phyloP scores from a whole-genome alignment of 805 yeast genomes.

The Metschnikowia baotianmanensis region DNA sequence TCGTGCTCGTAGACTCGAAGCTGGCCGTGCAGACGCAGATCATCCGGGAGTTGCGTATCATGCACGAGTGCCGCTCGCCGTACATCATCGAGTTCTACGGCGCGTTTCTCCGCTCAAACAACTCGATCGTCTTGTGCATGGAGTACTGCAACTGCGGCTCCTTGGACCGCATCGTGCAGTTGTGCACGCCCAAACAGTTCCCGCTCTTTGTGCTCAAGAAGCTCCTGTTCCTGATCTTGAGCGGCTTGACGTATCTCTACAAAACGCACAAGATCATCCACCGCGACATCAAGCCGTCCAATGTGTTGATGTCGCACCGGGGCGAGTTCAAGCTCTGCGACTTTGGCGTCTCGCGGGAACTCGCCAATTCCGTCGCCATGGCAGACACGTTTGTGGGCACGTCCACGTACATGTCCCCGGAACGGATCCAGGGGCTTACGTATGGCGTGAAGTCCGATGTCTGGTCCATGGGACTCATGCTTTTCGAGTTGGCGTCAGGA shows the following conservation, averaged over 20 bases:
- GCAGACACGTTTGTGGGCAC: slow-evolving; percentile 99
- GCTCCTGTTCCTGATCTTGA: slow-evolving; percentile 70
- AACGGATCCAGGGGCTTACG: slow-evolving; percentile 90
- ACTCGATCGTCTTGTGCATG: slow-evolving; percentile 87
- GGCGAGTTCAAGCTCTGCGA: slow-evolving; percentile 94
- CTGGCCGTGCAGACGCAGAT: slow-evolving; percentile 78
- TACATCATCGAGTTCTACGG: slow-evolving; percentile 90
- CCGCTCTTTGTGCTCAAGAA: slow-evolving; percentile 70
- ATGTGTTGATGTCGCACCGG: slow-evolving; percentile 79
- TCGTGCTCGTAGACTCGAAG: slow-evolving; percentile 81
- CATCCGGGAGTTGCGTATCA: slow-evolving; percentile 80
- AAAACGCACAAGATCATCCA: slow-evolving; percentile 86
- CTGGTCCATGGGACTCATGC: slow-evolving; percentile 93
- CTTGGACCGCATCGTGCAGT: slow-evolving; percentile 71
- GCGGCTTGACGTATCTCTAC: slow-evolving; percentile 80
- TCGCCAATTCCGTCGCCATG: slow-evolving; percentile 76
- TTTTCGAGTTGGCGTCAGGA: slow-evolving; percentile 86
- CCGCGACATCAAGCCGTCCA: slow-evolving; percentile 94
- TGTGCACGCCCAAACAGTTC: slow-evolving; percentile 36
- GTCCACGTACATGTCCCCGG: slow-evolving; percentile 95
- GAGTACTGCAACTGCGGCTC: slow-evolving; percentile 96
- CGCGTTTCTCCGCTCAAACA: slow-evolving; percentile 63
- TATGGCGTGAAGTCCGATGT: slow-evolving; percentile 96
- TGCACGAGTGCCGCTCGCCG: slow-evolving; percentile 85
- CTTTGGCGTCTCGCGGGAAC: slow-evolving; percentile 92